Evolutionary conservation across 2,329 filamentous ascomycete genomes (phyloP), one percentile per base, ranked within the genome.

Genomic region (Stemphylium vesicarium): DNA sequence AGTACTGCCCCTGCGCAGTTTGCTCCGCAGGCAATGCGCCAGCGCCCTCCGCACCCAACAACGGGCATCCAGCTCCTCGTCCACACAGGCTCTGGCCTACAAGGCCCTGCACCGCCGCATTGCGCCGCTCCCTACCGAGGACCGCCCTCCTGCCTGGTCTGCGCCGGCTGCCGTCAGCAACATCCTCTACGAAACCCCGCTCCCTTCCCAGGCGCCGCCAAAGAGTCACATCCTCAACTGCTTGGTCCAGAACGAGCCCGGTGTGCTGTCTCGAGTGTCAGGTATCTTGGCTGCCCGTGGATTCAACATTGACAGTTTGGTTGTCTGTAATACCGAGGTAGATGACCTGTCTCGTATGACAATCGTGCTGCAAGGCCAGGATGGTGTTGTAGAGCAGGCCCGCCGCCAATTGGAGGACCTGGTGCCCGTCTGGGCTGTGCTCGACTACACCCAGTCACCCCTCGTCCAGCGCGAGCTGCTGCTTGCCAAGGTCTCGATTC

Each of bases 291-390:
- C 95, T 11, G 95, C 95, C 38, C 87, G 95, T 55, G 95, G 95
- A 63, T 99, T 99, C 87, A 99, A 99, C 82, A 99, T 99, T 71
- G 95, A 99, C 84, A 96, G 91, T 50, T 83, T 99, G 61, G 95
- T 99, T 50, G 95, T 99, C 58, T 99, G 95, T 82, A 95, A 91
- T 78, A 99, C 95, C 59, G 95, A 99, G 79, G 93, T 99, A 22
- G 91, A 94, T 69, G 95, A 99, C 72, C 84, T 99, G 48, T 96
- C 92, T 31, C 92, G 95, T 73, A 99, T 99, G 95, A 99, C 95
- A 53, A 98, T 99, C 71, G 95, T 99, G 63, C 84, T 99, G 47
- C 92, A 92, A 51, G 95, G 95, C 12, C 93, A 97, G 79, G 95
- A 98, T 70, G 94, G 94, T 50, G 94, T 98, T 32, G 92, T 99